These are phyloP conservation scores for Alternaria triticimaculans DNA, from an alignment of 2,329 filamentous ascomycete species.

Conservation along the genomic window DNA sequence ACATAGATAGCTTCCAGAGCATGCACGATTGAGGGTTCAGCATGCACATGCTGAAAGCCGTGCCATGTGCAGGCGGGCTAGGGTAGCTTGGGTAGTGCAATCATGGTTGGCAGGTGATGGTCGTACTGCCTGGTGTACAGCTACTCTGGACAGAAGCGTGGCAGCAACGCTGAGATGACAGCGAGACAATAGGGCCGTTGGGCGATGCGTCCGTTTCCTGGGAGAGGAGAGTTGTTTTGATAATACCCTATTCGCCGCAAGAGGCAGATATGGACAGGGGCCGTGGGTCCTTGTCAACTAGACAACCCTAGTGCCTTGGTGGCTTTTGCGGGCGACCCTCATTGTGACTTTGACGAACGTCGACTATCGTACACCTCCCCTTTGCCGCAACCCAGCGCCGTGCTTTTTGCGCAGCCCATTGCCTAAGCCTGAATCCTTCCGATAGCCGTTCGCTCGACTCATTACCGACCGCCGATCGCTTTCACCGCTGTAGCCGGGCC, in stretches of 20 bases:
- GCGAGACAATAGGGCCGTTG: constrained; percentile 5
- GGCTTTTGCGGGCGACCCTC: constrained; percentile 25
- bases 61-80: constrained; percentile 5
- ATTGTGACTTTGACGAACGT: constrained; percentile 18
- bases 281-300: constrained; percentile 17
- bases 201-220: constrained; percentile 21
- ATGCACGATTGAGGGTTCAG: constrained; percentile 12
- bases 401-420: constrained; percentile 7
- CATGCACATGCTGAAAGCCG: constrained; percentile 15
- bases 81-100: neutral
- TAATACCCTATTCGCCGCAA: constrained; percentile 15
- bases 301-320: constrained; percentile 20
- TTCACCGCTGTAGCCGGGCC: constrained; percentile 26
- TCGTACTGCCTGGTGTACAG: constrained; percentile 6
- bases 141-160: constrained; percentile 7
- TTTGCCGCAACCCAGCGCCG: constrained; percentile 9
- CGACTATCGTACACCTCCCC: constrained; percentile 5
- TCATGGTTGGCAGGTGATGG: constrained; percentile 6
- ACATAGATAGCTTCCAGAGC: neutral
- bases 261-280: constrained; percentile 15
- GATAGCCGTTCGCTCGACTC: neutral
- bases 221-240: constrained; percentile 27
- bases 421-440: neutral
- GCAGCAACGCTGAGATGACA: constrained; percentile 6
- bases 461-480: constrained; percentile 10